phyloP scores from a whole-genome alignment of 345 rosid genomes.

The Mallotus nudiflorus region DNA sequence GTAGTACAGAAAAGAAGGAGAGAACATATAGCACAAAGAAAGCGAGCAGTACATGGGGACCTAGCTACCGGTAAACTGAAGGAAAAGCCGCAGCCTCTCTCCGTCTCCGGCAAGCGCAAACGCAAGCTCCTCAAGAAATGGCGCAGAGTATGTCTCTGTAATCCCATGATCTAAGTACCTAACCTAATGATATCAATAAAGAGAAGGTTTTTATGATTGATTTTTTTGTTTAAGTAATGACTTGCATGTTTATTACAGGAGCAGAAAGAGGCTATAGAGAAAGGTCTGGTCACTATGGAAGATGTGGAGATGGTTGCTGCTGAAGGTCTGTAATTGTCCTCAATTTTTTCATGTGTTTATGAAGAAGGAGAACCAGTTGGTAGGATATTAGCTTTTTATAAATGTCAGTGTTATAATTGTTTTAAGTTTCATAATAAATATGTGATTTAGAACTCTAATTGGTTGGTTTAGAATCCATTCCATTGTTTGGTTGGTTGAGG shows the following conservation, averaged over 20 bases:
- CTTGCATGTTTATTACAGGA: conserved; percentile 42
- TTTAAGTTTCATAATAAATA: too few species aligned
- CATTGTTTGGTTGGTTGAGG: too few species aligned
- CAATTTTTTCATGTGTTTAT: too few species aligned
- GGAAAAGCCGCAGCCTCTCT: conserved; percentile 38
- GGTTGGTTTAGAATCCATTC: too few species aligned
- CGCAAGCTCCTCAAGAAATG: conserved; percentile 72
- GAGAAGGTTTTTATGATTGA: background rate
- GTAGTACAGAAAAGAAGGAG: conserved; percentile 72
- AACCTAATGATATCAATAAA: background rate
- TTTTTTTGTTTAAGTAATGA: background rate
- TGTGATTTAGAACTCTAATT: too few species aligned
- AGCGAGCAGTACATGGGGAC: conserved; percentile 68
- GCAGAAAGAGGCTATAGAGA: conserved; percentile 67
- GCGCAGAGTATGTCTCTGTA: conserved; percentile 54
- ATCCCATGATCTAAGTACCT: background rate
- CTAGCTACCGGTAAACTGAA: conserved; percentile 59
- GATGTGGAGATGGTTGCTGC: conserved; percentile 76
- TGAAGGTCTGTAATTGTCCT: conserved; percentile 33
- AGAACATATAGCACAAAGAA: conserved; percentile 52
- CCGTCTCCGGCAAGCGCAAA: conserved; percentile 81
- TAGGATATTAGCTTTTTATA: too few species aligned
- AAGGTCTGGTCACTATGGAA: conserved; percentile 71
- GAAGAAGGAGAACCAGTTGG: too few species aligned
- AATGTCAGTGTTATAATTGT: too few species aligned